Evolutionary conservation across 192 early-diverging fungal genomes (phyloP).

Genomic region (Powellomyces hirtus): DNA sequence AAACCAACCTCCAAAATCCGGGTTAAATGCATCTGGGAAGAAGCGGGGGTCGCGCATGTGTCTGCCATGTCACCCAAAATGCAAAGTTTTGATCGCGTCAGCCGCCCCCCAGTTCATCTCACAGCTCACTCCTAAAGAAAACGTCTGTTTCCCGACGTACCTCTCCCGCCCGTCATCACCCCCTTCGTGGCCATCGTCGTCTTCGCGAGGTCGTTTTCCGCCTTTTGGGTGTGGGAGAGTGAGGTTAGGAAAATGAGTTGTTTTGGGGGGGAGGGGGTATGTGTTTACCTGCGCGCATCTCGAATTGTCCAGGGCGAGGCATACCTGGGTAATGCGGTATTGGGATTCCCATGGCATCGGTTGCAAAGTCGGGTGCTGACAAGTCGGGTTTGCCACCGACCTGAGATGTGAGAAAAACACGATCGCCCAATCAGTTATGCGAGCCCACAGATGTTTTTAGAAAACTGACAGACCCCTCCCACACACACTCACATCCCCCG

Average conservation of each 20-base stretch:
- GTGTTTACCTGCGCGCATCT: neutral
- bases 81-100: neutral
- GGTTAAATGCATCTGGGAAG: conserved; percentile 12
- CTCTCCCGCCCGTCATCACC: neutral
- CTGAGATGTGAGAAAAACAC: too few species aligned
- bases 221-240: neutral
- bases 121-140: neutral
- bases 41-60: conserved; percentile 10
- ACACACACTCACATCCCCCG: neutral
- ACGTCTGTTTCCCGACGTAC: too few species aligned
- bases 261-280: too few species aligned
- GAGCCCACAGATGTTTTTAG: too few species aligned
- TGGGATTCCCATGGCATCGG: neutral
- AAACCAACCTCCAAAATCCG: conserved; percentile 6
- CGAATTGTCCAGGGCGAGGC: neutral
- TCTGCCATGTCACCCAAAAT: neutral
- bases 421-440: too few species aligned
- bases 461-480: neutral
- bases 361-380: too few species aligned
- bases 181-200: neutral
- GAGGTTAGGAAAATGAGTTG: too few species aligned
- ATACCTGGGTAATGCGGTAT: neutral
- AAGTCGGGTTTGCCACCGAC: too few species aligned
- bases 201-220: neutral
- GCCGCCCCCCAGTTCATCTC: neutral